A percentile compares a stretch with the other conserved stretches of the same genome.
phyloP scores from a whole-genome alignment of 1,139 yeast species.

The Yamadazyma oceani region DNA sequence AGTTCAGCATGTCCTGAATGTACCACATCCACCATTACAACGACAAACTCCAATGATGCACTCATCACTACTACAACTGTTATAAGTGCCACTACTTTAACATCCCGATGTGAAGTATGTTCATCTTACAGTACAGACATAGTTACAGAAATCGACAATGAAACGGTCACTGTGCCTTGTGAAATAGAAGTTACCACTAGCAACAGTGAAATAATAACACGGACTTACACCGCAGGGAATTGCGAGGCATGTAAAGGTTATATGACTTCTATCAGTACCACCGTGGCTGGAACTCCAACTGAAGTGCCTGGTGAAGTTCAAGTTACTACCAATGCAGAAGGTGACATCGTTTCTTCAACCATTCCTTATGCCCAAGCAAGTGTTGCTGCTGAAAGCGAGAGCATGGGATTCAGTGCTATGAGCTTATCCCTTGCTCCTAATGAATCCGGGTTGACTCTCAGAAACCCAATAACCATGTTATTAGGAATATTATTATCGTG shows the following conservation, averaged over 20 bases:
- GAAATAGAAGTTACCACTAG: conserved; percentile 10
- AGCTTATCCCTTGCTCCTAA: too few species aligned
- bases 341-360: not conserved
- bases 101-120: conserved; percentile 6
- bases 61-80: not conserved
- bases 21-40: conserved; percentile 10
- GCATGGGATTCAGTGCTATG: not conserved
- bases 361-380: not conserved
- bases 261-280: conserved; percentile 3
- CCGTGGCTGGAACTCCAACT: conserved; percentile 6
- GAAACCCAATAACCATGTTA: too few species aligned
- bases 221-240: conserved; percentile 17
- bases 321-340: conserved; percentile 2
- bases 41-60: not conserved
- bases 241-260: conserved; percentile 11
- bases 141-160: conserved; percentile 9
- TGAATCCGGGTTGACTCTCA: not conserved
- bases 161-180: conserved; percentile 10
- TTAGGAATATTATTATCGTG: too few species aligned
- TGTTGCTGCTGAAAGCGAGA: not conserved
- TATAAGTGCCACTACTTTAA: not conserved
- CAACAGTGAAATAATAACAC: conserved; percentile 4
- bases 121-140: conserved; percentile 7
- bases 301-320: conserved; percentile 9
- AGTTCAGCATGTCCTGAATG: conserved; percentile 8